Conservation (phyloP, 2,329 filamentous ascomycete species). For the Ascochyta lentis region DNA sequence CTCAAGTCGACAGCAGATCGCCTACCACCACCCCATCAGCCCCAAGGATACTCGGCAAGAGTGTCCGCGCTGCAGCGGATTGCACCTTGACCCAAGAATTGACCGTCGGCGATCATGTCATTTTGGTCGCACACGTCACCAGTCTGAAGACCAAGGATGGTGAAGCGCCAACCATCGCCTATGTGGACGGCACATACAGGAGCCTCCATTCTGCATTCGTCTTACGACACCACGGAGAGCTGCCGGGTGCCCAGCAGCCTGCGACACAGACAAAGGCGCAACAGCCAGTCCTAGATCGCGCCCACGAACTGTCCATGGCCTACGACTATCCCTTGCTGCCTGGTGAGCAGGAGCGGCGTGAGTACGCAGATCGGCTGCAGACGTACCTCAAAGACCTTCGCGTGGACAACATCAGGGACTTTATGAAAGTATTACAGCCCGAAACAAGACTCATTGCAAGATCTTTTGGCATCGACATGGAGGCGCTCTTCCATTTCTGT, state of each 20-base stretch:
- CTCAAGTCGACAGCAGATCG: conserved; percentile 2
- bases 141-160: conserved; percentile 11
- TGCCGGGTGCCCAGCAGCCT: background rate
- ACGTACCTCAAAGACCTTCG: conserved; percentile 16
- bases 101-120: conserved; percentile 55
- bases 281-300: background rate
- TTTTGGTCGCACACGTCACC: conserved; percentile 54
- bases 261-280: background rate
- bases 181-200: conserved; percentile 38
- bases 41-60: conserved; percentile 23
- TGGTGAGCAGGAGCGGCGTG: conserved; percentile 25
- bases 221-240: conserved; percentile 1
- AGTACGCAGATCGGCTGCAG: conserved; percentile 27
- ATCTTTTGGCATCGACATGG: conserved; percentile 26
- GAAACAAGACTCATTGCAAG: conserved; percentile 1
- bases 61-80: conserved; percentile 38
- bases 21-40: conserved; percentile 15
- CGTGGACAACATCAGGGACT: background rate
- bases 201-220: conserved; percentile 10
- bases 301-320: conserved; percentile 6
- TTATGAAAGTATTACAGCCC: background rate
- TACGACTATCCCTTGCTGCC: conserved; percentile 31
- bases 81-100: conserved; percentile 49
- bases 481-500: conserved; percentile 15
- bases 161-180: conserved; percentile 26